phyloP scores from a whole-genome alignment of 139 green algal species.

The Mesotaenium endlicherianum region DNA sequence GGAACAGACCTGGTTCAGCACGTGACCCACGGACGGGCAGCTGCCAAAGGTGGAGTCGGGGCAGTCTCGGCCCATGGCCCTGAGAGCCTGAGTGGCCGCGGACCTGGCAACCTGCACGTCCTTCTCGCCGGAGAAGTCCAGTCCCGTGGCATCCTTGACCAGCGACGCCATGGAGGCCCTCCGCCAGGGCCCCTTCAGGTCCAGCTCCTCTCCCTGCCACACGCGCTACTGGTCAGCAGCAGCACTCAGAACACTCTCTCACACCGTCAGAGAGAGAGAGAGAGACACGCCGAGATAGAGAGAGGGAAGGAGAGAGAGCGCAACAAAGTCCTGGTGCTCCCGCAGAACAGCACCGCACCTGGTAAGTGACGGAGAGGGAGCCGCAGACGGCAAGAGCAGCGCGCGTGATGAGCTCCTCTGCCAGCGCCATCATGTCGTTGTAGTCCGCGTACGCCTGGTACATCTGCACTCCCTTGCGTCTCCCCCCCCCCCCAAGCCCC shows the following conservation, averaged over 20 bases:
- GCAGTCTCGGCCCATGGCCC: neutral
- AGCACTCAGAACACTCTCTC: no score
- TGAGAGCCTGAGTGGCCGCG: conserved; percentile 53
- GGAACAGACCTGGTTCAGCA: conserved; percentile 74
- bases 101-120: conserved; percentile 56
- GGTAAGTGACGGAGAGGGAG: conserved; percentile 36
- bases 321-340: no score
- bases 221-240: no score
- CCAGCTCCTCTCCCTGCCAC: neutral
- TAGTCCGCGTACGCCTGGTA: conserved; percentile 93
- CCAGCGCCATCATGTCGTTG: conserved; percentile 93
- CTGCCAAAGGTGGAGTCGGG: neutral
- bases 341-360: no score
- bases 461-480: conserved; percentile 28
- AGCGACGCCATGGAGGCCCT: conserved; percentile 86
- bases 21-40: conserved; percentile 61
- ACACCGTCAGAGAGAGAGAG: no score
- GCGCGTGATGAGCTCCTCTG: conserved; percentile 77
- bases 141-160: conserved; percentile 73
- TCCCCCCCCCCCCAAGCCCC: no score
- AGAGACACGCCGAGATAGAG: no score
- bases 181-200: conserved; percentile 71
- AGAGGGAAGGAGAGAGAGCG: no score
- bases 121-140: conserved; percentile 47
- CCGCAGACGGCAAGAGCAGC: conserved; percentile 54